phyloP scores from a whole-genome alignment of 1,139 yeast genomes.

The Geotrichum carabidarum region DNA sequence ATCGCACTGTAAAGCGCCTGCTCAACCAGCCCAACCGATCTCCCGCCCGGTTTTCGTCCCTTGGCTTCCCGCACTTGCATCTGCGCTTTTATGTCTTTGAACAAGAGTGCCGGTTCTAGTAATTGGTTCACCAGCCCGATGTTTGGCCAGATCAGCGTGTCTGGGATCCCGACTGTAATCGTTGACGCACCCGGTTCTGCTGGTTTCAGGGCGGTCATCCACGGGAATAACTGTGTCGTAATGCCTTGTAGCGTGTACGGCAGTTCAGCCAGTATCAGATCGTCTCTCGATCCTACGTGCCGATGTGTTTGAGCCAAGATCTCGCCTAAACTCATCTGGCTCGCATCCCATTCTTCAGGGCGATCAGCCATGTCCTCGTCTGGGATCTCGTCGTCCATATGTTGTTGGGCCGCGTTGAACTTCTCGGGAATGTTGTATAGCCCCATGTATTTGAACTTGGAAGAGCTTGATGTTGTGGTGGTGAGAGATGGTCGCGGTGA shows the following conservation, averaged over 20 bases:
- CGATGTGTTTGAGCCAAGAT: constrained; percentile 13
- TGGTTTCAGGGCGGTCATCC: constrained; percentile 36
- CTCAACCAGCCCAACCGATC: constrained; percentile 45
- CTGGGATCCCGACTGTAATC: constrained; percentile 43
- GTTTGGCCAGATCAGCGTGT: constrained; percentile 51
- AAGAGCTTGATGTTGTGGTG: not conserved
- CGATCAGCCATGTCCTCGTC: constrained; percentile 3
- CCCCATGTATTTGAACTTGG: constrained; percentile 7
- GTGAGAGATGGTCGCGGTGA: constrained; percentile 1
- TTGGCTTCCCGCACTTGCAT: constrained; percentile 29
- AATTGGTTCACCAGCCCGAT: constrained; percentile 54
- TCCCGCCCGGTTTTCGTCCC: constrained; percentile 3
- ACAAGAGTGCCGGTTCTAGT: constrained; percentile 71
- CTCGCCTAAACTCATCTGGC: constrained; percentile 15
- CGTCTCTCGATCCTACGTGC: constrained; percentile 41
- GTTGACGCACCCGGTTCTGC: constrained; percentile 11
- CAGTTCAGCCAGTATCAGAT: constrained; percentile 51
- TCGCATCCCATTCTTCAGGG: constrained; percentile 3
- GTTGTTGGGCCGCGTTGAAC: constrained; percentile 2
- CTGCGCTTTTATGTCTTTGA: constrained; percentile 42
- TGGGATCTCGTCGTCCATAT: not conserved
- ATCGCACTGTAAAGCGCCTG: constrained; percentile 61
- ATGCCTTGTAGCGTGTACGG: constrained; percentile 70
- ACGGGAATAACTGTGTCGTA: constrained; percentile 57
- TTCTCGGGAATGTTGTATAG: constrained; percentile 15